Conservation (phyloP, 1,284 basidiomycete species). For the Sporisorium scitamineum region DNA sequence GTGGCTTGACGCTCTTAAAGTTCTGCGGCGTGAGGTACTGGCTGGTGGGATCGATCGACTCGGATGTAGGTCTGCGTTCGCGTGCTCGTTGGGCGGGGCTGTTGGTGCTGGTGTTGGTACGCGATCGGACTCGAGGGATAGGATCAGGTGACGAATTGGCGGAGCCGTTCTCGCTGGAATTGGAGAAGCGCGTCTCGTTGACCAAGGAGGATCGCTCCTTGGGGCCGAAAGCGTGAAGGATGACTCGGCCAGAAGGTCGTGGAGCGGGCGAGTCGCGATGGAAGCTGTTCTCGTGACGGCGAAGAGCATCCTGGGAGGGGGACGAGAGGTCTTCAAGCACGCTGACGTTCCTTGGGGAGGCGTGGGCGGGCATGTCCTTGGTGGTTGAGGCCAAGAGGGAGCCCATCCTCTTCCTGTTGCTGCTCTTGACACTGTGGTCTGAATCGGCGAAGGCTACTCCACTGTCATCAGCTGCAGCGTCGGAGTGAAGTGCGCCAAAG, state of each 20-base stretch:
- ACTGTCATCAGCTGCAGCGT: slow-evolving; percentile 46
- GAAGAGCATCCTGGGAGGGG: slow-evolving; percentile 35
- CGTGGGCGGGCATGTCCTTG: slow-evolving; percentile 18
- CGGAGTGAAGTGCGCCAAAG: slow-evolving; percentile 30
- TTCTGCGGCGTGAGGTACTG: slow-evolving; percentile 68
- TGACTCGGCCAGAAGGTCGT: slow-evolving; percentile 14
- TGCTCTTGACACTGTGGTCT: slow-evolving; percentile 32
- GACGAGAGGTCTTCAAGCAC: slow-evolving; percentile 38
- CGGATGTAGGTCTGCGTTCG: slow-evolving; percentile 39
- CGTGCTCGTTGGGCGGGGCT: slow-evolving; percentile 38
- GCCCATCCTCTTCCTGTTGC: slow-evolving; percentile 30
- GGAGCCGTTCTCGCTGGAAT: slow-evolving; percentile 43
- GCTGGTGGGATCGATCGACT: slow-evolving; percentile 25
- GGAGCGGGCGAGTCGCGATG: slow-evolving; percentile 42
- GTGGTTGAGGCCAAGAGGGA: slow-evolving; percentile 10
- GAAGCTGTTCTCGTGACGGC: slow-evolving; percentile 38
- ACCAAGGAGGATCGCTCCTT: slow-evolving; percentile 54
- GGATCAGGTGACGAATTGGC: slow-evolving; percentile 41
- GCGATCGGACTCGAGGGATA: slow-evolving; percentile 32
- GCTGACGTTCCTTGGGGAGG: slow-evolving; percentile 5
- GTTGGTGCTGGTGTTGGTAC: slow-evolving; percentile 31
- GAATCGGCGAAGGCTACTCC: slow-evolving; percentile 50
- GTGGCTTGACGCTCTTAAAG: slow-evolving; percentile 70
- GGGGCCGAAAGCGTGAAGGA: slow-evolving; percentile 46
- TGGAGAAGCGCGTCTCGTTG: slow-evolving; percentile 46